Percentiles rank a stretch among this genome's conserved stretches.
These are phyloP conservation scores for Sporothrix euskadiensis DNA, from an alignment of 2,329 filamentous ascomycete species.

Conservation along the genomic window DNA sequence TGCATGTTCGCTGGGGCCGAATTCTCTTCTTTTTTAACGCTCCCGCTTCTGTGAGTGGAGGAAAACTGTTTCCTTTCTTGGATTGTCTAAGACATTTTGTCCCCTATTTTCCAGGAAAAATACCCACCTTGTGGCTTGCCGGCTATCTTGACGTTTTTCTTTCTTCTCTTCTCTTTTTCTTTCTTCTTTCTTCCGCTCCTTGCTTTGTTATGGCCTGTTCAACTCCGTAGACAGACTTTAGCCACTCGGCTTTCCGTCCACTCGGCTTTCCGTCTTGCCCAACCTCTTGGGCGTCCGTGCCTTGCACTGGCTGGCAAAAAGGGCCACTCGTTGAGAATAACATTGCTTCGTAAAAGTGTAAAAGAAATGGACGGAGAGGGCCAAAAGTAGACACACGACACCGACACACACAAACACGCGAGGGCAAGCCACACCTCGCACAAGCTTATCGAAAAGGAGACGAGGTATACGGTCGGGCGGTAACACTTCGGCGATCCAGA, in stretches of 20 bases:
- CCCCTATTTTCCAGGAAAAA: not conserved
- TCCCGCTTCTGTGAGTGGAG: not conserved
- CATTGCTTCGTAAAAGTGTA: no score
- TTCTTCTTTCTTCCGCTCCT: not conserved
- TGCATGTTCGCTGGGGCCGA: conserved; percentile 12
- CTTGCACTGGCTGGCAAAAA: not conserved
- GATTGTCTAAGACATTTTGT: conserved; percentile 8
- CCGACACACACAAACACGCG: conserved; percentile 6
- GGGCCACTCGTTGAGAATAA: not conserved
- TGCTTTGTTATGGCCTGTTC: not conserved
- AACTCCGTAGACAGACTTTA: no score
- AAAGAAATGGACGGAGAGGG: not conserved
- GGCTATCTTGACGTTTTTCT: not conserved
- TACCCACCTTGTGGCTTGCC: not conserved
- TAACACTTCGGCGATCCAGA: conserved; percentile 13
- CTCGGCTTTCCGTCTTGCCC: not conserved
- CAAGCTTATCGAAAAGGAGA: conserved; percentile 8
- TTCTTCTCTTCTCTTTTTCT: not conserved
- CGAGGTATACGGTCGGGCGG: not conserved
- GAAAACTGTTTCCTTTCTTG: not conserved
- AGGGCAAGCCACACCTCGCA: conserved; percentile 1
- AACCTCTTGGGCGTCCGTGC: not conserved
- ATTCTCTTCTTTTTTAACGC: not conserved
- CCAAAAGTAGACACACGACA: not conserved
- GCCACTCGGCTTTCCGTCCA: not conserved